Percentiles rank a stretch among this genome's conserved stretches.
These are phyloP conservation scores for Linnemannia exigua DNA, from an alignment of 192 early-diverging fungal species.

Conservation along the genomic window DNA sequence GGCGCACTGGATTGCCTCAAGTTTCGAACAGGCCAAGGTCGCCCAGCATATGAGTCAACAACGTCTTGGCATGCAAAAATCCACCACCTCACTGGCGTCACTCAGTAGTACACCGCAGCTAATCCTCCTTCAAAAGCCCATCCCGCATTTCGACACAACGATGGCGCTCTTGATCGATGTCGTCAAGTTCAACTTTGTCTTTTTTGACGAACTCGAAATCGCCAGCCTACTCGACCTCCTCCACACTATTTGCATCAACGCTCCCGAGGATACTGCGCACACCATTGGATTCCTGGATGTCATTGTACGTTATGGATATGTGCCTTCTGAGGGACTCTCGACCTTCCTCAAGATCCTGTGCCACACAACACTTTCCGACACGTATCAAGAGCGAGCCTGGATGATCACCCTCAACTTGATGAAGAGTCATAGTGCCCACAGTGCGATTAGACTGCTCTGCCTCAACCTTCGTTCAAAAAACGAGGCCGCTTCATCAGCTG, in stretches of 20 bases:
- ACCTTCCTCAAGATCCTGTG: slow-evolving; percentile 69
- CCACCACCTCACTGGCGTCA: slow-evolving; percentile 44
- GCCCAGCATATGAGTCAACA: slow-evolving; percentile 52
- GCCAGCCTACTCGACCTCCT: slow-evolving; percentile 61
- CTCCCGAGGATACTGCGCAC: slow-evolving; percentile 58
- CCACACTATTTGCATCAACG: slow-evolving; percentile 60
- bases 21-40: slow-evolving; percentile 56
- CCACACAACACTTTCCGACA: slow-evolving; percentile 48
- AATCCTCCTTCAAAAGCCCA: slow-evolving; percentile 49
- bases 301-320: slow-evolving; percentile 68
- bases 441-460: slow-evolving; percentile 68
- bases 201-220: slow-evolving; percentile 69
- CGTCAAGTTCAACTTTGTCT: slow-evolving; percentile 69
- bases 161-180: slow-evolving; percentile 62
- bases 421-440: slow-evolving; percentile 73
- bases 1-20: slow-evolving; percentile 64
- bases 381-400: slow-evolving; percentile 62
- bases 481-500: slow-evolving; percentile 13
- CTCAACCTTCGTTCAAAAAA: slow-evolving; percentile 61
- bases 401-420: slow-evolving; percentile 74
- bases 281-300: slow-evolving; percentile 68
- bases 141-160: slow-evolving; percentile 63
- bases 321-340: slow-evolving; percentile 60
- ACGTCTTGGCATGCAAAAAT: slow-evolving; percentile 55
- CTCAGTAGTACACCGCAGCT: slow-evolving; percentile 52